A percentile compares a stretch with the other conserved stretches of the same genome.
phyloP scores from a whole-genome alignment of 2,329 filamentous ascomycete genomes.

The Fusarium newnesense region DNA sequence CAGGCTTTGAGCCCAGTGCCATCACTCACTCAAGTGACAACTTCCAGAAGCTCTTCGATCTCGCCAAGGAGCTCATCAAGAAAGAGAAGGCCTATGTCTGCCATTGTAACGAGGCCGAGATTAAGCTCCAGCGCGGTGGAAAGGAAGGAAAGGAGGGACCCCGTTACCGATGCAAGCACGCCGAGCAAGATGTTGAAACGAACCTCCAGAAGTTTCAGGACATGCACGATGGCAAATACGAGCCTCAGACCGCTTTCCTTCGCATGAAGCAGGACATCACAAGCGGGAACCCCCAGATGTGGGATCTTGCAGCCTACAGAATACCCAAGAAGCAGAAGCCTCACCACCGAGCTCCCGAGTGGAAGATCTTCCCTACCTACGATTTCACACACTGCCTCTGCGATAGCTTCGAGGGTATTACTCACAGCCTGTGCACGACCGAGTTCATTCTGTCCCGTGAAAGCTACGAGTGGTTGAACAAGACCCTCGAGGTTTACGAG shows the following conservation, averaged over 20 bases:
- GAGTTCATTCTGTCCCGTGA: conserved; percentile 88
- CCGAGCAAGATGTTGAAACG: conserved; percentile 77
- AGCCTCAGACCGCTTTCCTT: conserved; percentile 82
- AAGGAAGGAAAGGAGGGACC: conserved; percentile 71
- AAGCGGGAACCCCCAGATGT: conserved; percentile 92
- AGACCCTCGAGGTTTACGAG: conserved; percentile 82
- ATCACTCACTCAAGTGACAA: conserved; percentile 93
- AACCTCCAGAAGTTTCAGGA: conserved; percentile 86
- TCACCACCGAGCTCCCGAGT: conserved; percentile 85
- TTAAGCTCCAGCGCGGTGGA: conserved; percentile 88
- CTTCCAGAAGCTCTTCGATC: conserved; percentile 86
- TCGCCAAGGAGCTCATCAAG: conserved; percentile 85
- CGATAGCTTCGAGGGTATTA: conserved; percentile 92
- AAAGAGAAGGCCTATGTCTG: conserved; percentile 84
- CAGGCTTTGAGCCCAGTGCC: conserved; percentile 75
- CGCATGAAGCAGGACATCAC: conserved; percentile 93
- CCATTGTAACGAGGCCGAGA: conserved; percentile 83
- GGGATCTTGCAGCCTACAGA: conserved; percentile 93
- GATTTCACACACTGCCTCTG: conserved; percentile 92
- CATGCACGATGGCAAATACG: conserved; percentile 93
- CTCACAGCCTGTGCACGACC: conserved; percentile 91
- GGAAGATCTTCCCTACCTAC: conserved; percentile 96
- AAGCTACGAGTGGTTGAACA: conserved; percentile 91
- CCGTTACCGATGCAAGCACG: conserved; percentile 83
- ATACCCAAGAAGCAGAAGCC: conserved; percentile 76